Evolutionary conservation across 371 early-diverging fungal genomes (phyloP), one percentile per base, ranked within the genome.

Genomic region (Batrachochytrium dendrobatidis): DNA sequence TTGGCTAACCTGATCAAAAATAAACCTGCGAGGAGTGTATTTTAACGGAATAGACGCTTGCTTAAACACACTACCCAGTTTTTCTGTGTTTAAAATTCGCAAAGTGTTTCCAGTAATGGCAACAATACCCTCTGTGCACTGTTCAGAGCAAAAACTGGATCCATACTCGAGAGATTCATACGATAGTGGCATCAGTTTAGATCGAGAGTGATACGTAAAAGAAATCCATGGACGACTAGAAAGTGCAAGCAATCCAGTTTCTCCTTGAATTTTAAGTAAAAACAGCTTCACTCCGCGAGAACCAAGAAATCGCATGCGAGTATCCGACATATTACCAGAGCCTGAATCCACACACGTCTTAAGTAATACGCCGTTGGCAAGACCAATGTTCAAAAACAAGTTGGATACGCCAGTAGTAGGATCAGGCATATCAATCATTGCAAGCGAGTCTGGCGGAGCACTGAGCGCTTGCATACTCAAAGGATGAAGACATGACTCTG

Each of bases 161-260:
- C 89, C 96, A 63, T 75, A 88, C 70, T 89, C 90, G 28, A 95
- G 69, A 63, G 75, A 68, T 31, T 90, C 88, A 61, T 90, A 77
- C 71, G 72, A 67, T 6, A 79, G 64, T 62, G 84, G 72, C 65
- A 72, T 58, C 68, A 86, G 62, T 64, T 78, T 82, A 24, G 70
- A 68, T 34, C 91, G 77, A 0, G 82, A 81, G 61, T 89, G 90
- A 72, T 81, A 82, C 24, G 83, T 86, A 67, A 90, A 94, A 56
- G 83, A 86, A 53, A 96, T 70, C 97, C 97, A 96, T 6, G 97
- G 91, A 33, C 92, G 80, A 15, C 85, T 83, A 2, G 89, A 86
- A 29, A 95, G 67, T 7, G 93, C 92, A 58, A 96, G 71, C 0
- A 95, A 84, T 3, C 88, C 91, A 10, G 69, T 63, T 12, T 68